Evolutionary conservation across 441 rosid genomes (phyloP).

Genomic region (Corymbia citriodora): DNA sequence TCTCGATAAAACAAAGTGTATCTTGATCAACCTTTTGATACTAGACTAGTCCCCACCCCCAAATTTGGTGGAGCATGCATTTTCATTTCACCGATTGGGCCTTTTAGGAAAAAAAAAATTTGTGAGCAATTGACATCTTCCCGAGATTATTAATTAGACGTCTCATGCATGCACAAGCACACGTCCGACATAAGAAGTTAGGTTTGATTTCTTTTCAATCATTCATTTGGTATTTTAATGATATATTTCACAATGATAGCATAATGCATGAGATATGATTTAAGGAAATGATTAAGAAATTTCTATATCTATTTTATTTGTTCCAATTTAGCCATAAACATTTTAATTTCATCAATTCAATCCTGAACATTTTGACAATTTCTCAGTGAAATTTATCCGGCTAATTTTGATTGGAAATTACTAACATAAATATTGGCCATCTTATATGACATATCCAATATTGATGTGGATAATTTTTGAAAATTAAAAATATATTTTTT

Average conservation of each 20-base stretch:
- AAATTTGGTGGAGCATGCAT: not conserved
- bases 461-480: too few relatives aligned
- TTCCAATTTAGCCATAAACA: not conserved
- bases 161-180: not conserved
- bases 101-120: not conserved
- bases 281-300: too few relatives aligned
- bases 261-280: not conserved
- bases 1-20: not conserved
- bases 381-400: not conserved
- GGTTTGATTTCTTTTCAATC: not conserved
- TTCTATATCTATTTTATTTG: not conserved
- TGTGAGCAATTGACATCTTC: not conserved
- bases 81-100: not conserved
- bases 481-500: too few relatives aligned
- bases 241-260: not conserved
- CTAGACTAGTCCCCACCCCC: not conserved
- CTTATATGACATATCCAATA: rapidly evolving
- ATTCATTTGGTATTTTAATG: not conserved
- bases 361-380: not conserved
- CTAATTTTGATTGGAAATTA: not conserved
- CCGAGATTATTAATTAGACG: not conserved
- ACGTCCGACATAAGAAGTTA: not conserved
- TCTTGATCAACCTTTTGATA: not conserved
- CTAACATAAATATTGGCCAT: rapidly evolving
- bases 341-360: too few relatives aligned